Base-by-base conservation (phyloP, 148 eudicot species). In the Cornus controversa region DNA sequence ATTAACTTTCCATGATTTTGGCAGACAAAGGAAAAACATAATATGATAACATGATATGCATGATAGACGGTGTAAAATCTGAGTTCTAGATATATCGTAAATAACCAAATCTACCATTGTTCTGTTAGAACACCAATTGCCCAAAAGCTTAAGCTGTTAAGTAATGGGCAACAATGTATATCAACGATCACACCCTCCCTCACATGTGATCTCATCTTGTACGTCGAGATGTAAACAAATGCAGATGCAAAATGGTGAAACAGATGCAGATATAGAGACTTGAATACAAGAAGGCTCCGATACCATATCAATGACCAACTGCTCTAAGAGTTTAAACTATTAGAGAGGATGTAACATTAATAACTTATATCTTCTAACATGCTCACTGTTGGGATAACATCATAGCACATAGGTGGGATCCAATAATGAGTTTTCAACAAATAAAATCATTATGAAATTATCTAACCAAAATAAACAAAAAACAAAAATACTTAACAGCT, bases 401-500 rank as follows among this genome's bases (percentile, higher is more conserved):
- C 31, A 71, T 10, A 20, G 62, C 62, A 63, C 1, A 10, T 37
- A 34, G 37, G 16, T 37, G 8, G 28, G 13, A 28, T 64, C 16
- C 16, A 8, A 18, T 3, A 22, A 67, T 20, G 67, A 53, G 23
- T 50, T 23, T 76, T 53, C 66, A 24, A 8, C 62, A 27, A 18
- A 25, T 25, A 66, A 54, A 64, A 47, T 37, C 29, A 34, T 42
- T 34, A 29, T 27, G 64, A 62, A 78, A 40, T 40, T 45, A 66
- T 60, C 42, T 26, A 67, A 72, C 8, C 14, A 81, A 60, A 70
- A 72, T 26, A 53, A 34, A 9, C 45, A 65, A 77, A 72, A 68
- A 69, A 78, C 73, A 66, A 67, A 65, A n/a, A 82, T 77, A 85
- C 94, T 89, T 88, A 86, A 96, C 99, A 84, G 98, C 92, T 89